Percentiles rank a stretch among this genome's conserved stretches.
Conservation (phyloP, 2,329 filamentous ascomycete genomes). For the Colletotrichum camelliae region DNA sequence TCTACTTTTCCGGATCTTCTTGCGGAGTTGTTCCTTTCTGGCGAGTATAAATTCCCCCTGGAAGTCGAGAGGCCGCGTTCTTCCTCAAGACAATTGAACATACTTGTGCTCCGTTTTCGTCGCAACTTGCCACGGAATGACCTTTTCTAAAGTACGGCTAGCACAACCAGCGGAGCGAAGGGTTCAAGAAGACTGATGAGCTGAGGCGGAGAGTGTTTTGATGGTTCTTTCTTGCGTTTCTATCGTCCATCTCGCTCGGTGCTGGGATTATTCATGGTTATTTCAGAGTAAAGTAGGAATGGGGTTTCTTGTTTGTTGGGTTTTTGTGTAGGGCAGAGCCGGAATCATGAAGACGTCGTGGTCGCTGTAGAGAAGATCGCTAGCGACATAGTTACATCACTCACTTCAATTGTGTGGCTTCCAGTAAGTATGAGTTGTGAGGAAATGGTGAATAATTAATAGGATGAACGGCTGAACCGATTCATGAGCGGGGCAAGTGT, state of each 20-base stretch:
- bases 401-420: not conserved
- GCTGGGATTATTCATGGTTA: not conserved
- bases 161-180: accelerated
- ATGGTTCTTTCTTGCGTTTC: not conserved
- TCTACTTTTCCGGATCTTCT: not conserved
- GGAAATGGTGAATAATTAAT: too few species aligned
- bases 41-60: not conserved
- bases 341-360: not conserved
- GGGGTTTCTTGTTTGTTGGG: too few species aligned
- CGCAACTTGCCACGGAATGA: not conserved
- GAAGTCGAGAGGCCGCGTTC: not conserved
- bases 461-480: too few species aligned
- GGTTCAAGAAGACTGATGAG: not conserved
- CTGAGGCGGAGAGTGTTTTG: too few species aligned
- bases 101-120: not conserved
- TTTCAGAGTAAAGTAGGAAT: not conserved
- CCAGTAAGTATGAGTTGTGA: too few species aligned
- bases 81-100: not conserved
- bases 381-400: too few species aligned
- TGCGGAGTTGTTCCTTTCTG: not conserved
- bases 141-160: not conserved
- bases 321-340: too few species aligned
- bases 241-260: accelerated
- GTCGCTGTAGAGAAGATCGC: too few species aligned
- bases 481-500: too few species aligned